phyloP scores from a whole-genome alignment of 1,139 yeast species.

The Lipomyces yarrowii region DNA sequence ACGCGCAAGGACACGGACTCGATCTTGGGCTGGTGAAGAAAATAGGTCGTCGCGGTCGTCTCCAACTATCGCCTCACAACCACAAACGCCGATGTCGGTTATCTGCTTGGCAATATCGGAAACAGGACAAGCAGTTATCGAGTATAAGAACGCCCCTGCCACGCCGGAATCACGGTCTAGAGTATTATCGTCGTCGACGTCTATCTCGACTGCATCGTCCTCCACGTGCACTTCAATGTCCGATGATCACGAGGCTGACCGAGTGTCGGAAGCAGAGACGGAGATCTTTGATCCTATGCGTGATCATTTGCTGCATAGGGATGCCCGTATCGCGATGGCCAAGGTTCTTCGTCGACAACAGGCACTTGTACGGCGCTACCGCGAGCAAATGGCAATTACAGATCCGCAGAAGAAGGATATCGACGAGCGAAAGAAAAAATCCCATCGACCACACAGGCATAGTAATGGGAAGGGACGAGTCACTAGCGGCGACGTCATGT shows the following conservation, averaged over 20 bases:
- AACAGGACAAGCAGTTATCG: slow-evolving; percentile 21
- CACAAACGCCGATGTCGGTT: background rate
- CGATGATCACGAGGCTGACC: slow-evolving; percentile 3
- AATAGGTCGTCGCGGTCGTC: background rate
- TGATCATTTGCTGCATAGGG: slow-evolving; percentile 1
- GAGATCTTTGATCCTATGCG: slow-evolving; percentile 21
- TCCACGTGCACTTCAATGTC: slow-evolving; percentile 5
- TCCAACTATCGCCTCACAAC: background rate
- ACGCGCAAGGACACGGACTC: slow-evolving; percentile 5
- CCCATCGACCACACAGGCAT: slow-evolving; percentile 5
- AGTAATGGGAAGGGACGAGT: slow-evolving; percentile 6
- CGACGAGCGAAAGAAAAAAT: slow-evolving; percentile 1
- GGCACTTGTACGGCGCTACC: slow-evolving; percentile 10
- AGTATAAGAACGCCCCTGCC: background rate
- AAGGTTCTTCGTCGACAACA: slow-evolving; percentile 22
- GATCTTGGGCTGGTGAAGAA: background rate
- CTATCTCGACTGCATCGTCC: slow-evolving; percentile 14
- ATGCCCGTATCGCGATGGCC: slow-evolving; percentile 28
- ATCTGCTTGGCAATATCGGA: slow-evolving; percentile 16
- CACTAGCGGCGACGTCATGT: background rate
- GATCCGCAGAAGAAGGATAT: background rate
- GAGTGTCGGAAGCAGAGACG: slow-evolving; percentile 27
- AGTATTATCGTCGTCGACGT: slow-evolving; percentile 7
- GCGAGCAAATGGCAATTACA: slow-evolving; percentile 7
- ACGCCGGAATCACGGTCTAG: slow-evolving; percentile 5